Evolutionary conservation across 2,329 filamentous ascomycete genomes (phyloP).

Genomic region (Botrytis sinoallii): DNA sequence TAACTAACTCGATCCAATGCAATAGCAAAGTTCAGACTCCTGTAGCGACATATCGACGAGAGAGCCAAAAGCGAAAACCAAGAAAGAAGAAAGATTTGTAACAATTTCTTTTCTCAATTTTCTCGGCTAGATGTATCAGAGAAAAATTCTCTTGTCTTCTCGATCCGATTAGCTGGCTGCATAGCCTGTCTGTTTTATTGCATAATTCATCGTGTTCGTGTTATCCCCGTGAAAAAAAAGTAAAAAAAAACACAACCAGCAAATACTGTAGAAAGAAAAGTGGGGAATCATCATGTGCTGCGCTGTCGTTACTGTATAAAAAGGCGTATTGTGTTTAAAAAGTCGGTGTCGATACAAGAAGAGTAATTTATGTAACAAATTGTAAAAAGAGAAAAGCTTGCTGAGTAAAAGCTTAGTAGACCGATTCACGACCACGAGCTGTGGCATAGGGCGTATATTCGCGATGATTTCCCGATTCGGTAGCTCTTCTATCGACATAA

Average conservation of each 20-base stretch:
- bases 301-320: conserved; percentile 19
- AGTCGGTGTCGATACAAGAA: conserved; percentile 19
- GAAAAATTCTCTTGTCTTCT: neutral
- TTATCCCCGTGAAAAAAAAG: conserved; percentile 14
- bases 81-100: neutral
- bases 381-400: neutral
- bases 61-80: neutral
- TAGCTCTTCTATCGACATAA: conserved; percentile 10
- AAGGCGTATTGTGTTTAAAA: conserved; percentile 12
- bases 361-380: conserved; percentile 18
- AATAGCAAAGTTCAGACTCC: neutral
- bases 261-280: conserved; percentile 4
- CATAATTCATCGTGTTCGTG: conserved; percentile 5
- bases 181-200: neutral
- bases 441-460: conserved; percentile 3
- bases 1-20: conserved; percentile 2
- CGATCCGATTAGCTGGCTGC: neutral
- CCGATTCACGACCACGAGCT: neutral
- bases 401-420: neutral
- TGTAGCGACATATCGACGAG: neutral
- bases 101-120: neutral
- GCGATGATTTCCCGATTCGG: conserved; percentile 8
- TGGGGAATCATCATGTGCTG: conserved; percentile 19
- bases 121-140: neutral
- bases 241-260: neutral